Evolutionary conservation across 2,329 filamentous ascomycete genomes (phyloP), one percentile per base, ranked within the genome.

Genomic region (Fusarium sp.): DNA sequence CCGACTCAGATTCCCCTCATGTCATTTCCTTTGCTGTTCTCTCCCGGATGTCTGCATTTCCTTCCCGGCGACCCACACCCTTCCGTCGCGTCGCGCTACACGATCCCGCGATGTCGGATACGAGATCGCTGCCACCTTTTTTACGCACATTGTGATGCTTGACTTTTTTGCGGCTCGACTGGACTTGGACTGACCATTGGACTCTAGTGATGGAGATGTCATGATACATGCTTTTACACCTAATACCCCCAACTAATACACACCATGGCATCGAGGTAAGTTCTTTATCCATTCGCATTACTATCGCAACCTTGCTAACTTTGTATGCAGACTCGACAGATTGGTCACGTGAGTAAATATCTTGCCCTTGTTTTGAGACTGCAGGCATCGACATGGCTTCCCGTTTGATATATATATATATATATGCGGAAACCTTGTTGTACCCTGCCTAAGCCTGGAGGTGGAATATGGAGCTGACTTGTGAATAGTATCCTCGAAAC

Each of bases 401-500:
- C 18, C 27, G 47, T 54, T 31, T 11, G n/a, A 54, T 27, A 31
- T 8, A 27, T 50, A 52, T 52, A n/a, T n/a, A n/a, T n/a, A n/a
- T n/a, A n/a, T n/a, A n/a, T n/a, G 47, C 24, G 47, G 47, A 52
- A 52, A 52, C 47, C 47, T 27, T 18, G 27, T 5, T 31, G 47
- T 20, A 6, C n/a, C 27, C 27, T 31, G 47, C 7, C 47, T 18
- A n/a, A 6, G 27, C 27, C 6, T 54, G 3, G 29, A 29, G 18
- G 47, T 61, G 34, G 57, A 29, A 65, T 29, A 2, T 34, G 24
- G 52, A 27, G 37, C 77, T 78, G 62, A 78, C 74, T 27, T 3
- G 34, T 13, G 35, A 35, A 40, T 83, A 98, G 95, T 75, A 91
- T 99, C 82, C 92, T 99, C 78, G 96, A 99, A 88, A 98, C 96